Base-by-base conservation (phyloP, 306 rosid species). In the Prunus armeniaca region DNA sequence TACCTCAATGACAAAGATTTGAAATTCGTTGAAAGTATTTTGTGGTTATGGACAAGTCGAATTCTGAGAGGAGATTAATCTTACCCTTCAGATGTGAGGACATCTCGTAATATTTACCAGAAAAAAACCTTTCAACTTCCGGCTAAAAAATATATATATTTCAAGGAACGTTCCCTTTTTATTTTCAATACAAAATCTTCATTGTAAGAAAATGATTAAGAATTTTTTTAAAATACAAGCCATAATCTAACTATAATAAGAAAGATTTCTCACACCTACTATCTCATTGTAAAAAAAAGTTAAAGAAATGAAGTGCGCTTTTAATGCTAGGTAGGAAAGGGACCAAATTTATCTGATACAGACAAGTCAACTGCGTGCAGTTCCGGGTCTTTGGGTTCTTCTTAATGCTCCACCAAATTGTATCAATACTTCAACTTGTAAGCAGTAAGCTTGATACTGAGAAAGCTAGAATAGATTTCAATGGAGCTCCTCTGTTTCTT, bases 401-500 rank as follows among this genome's bases (percentile, higher is more conserved):
- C 43, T 30, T 14, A 62, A 14, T 27, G n/a, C 43, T 15, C 43
- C 67, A 62, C 8, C 12, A 14, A 6, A 14, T 17, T 14, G 17
- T 1, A 58, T 22, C 65, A 10, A 22, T 58, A 11, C 43, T 28
- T 5, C 5, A 28, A 62, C 67, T 15, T 62, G 8, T 14, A 7
- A 62, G 43, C 20, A 62, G 43, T 52, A 28, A 70, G 25, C 49
- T 70, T 8, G 57, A 22, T 50, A 45, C 72, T 5, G 22, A 45
- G 3, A 24, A 67, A 46, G 32, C 56, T 46, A 22, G 38, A 13
- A 45, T 67, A 9, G 19, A 1, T 50, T 9, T 10, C 65, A 12
- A 84, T 86, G 88, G 61, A 28, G 2, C 27, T 34, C 54, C 57
- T 70, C 41, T 12, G 51, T 9, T 2, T 24, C 19, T 10, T 62